Evolutionary conservation across 805 yeast genomes (phyloP).

Genomic region (Maudiozyma barnettii): DNA sequence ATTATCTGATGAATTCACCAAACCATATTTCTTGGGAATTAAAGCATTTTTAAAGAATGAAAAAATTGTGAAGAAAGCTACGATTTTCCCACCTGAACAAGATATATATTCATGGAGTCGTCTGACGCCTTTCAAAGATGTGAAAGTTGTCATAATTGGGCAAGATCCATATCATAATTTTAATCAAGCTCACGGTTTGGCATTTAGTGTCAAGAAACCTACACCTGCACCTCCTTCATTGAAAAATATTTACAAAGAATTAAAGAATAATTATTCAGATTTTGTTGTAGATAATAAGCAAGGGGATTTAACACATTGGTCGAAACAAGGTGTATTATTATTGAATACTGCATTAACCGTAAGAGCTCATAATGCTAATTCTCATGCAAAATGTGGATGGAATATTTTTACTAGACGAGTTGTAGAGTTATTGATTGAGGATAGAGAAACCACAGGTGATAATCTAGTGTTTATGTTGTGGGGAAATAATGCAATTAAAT

Average conservation of each 20-base stretch:
- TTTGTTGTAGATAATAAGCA: conserved; percentile 44
- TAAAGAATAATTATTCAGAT: conserved; percentile 63
- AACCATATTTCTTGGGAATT: conserved; percentile 72
- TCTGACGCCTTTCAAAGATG: conserved; percentile 62
- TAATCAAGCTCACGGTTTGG: conserved; percentile 94
- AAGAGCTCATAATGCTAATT: conserved; percentile 84
- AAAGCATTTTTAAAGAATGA: conserved; percentile 54
- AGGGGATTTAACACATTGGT: conserved; percentile 71
- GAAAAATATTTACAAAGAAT: conserved; percentile 73
- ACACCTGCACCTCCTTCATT: conserved; percentile 83
- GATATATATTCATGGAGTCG: conserved; percentile 90
- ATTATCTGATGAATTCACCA: conserved; percentile 61
- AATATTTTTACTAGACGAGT: conserved; percentile 75
- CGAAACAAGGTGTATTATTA: conserved; percentile 75
- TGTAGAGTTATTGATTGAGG: conserved; percentile 41
- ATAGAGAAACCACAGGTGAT: conserved; percentile 34
- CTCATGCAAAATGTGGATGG: conserved; percentile 91
- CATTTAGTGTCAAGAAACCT: conserved; percentile 83
- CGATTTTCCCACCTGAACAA: conserved; percentile 67
- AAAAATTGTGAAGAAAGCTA: conserved; percentile 27
- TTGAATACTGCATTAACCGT: conserved; percentile 87
- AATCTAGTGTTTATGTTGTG: conserved; percentile 73
- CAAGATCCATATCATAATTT: conserved; percentile 94
- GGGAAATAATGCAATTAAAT: conserved; percentile 67
- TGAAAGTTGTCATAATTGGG: conserved; percentile 76